Conservation (phyloP, 306 rosid species). For the Arachis stenosperma region DNA sequence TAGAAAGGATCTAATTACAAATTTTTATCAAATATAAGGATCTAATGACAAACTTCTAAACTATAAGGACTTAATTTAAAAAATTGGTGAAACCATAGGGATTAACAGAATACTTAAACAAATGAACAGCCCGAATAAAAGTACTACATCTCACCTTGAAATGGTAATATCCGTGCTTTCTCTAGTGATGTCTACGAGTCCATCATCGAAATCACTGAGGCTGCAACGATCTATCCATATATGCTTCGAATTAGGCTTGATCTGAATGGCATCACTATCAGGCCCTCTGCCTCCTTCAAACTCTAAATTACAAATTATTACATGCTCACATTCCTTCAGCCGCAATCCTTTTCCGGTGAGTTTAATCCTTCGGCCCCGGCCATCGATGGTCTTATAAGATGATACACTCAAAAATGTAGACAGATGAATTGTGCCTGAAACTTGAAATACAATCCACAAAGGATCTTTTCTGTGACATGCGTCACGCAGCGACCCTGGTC, state of each 20-base stretch:
- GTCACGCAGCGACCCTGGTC: constrained; percentile 87
- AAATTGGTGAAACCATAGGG: too few relatives aligned
- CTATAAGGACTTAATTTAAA: too few relatives aligned
- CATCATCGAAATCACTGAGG: constrained; percentile 84
- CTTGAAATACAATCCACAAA: constrained; percentile 88
- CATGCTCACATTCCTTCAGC: constrained; percentile 92
- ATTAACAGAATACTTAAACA: too few relatives aligned
- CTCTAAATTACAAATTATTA: constrained; percentile 90
- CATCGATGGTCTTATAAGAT: constrained; percentile 84
- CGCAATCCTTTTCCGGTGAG: constrained; percentile 81
- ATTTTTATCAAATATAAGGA: too few relatives aligned
- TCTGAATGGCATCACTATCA: constrained; percentile 94
- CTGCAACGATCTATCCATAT: constrained; percentile 96
- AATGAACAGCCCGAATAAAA: background rate
- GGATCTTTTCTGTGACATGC: constrained; percentile 85
- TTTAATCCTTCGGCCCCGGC: constrained; percentile 83
- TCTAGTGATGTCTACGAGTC: constrained; percentile 85
- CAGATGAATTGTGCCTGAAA: constrained; percentile 77
- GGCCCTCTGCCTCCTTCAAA: constrained; percentile 94
- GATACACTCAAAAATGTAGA: constrained; percentile 75
- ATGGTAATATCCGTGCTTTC: constrained; percentile 85
- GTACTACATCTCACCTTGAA: constrained; percentile 62
- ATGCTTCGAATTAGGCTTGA: constrained; percentile 91
- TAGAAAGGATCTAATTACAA: too few relatives aligned
- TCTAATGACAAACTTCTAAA: too few relatives aligned